phyloP scores from a whole-genome alignment of 83 land plant genomes.

The Picea mariana region DNA sequence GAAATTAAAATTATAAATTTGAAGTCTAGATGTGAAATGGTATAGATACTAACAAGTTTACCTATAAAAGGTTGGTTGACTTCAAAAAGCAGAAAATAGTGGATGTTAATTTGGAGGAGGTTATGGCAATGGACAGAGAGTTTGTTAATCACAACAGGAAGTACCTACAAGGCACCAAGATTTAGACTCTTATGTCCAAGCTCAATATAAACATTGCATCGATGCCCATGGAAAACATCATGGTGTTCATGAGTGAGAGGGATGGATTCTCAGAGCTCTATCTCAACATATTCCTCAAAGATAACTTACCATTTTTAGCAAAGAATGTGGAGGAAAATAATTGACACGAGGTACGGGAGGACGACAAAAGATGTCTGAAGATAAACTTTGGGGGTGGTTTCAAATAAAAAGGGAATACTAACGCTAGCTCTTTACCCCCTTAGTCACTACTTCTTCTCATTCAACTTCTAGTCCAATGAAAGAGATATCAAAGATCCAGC shows the following conservation, averaged over 20 bases:
- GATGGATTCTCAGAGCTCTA: slow-evolving; percentile 49
- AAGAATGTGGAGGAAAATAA: neutral
- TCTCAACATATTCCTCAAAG: slow-evolving; percentile 31
- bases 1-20: too few relatives aligned
- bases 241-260: slow-evolving; percentile 74
- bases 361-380: neutral
- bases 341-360: slow-evolving; percentile 19
- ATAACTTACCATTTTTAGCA: neutral
- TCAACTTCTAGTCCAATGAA: too few relatives aligned
- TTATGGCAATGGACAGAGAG: slow-evolving; percentile 58
- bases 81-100: too few relatives aligned
- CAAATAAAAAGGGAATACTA: neutral
- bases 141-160: slow-evolving; percentile 86
- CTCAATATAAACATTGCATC: slow-evolving; percentile 13
- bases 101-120: too few relatives aligned
- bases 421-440: too few relatives aligned
- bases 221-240: slow-evolving; percentile 9
- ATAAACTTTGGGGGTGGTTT: neutral
- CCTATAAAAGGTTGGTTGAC: too few relatives aligned
- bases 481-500: too few relatives aligned
- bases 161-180: slow-evolving; percentile 32
- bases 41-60: too few relatives aligned
- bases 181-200: slow-evolving; percentile 18
- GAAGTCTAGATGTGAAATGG: too few relatives aligned
- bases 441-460: too few relatives aligned